Percentiles rank a stretch among this genome's conserved stretches.
Conservation (phyloP, 73 alveolate genomes). For the Paramecium caudatum region DNA sequence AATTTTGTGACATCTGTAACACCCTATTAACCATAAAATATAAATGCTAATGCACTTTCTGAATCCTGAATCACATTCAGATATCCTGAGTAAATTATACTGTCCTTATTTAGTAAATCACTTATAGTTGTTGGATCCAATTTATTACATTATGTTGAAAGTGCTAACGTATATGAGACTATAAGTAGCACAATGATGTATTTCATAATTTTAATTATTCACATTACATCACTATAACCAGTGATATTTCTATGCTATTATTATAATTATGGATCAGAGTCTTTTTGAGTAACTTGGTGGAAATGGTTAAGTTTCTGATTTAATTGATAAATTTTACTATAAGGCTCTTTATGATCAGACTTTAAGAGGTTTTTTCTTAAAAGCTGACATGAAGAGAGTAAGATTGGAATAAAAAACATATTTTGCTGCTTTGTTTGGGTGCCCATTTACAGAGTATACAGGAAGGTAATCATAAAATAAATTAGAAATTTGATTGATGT, state of each 20-base stretch:
- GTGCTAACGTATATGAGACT: too few relatives aligned
- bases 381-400: constrained; percentile 53
- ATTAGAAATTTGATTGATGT: constrained; percentile 50
- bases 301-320: constrained; percentile 12
- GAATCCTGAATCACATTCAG: constrained; percentile 22
- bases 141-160: not conserved
- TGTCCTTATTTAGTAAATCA: not conserved
- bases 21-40: constrained; percentile 69
- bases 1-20: constrained; percentile 61
- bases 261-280: constrained; percentile 21
- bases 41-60: constrained; percentile 62
- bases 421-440: constrained; percentile 44
- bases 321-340: constrained; percentile 5
- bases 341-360: constrained; percentile 18
- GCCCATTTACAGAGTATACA: not conserved
- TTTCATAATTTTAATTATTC: too few relatives aligned
- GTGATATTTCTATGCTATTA: too few relatives aligned
- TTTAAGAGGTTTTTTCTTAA: not conserved
- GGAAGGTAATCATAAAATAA: constrained; percentile 21
- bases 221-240: too few relatives aligned
- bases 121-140: constrained; percentile 11
- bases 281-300: not conserved
- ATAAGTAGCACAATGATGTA: too few relatives aligned
- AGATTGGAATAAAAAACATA: constrained; percentile 42
- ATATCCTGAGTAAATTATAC: constrained; percentile 70